phyloP scores from a whole-genome alignment of 1,139 yeast genomes.

The Debaryomyces sp. region DNA sequence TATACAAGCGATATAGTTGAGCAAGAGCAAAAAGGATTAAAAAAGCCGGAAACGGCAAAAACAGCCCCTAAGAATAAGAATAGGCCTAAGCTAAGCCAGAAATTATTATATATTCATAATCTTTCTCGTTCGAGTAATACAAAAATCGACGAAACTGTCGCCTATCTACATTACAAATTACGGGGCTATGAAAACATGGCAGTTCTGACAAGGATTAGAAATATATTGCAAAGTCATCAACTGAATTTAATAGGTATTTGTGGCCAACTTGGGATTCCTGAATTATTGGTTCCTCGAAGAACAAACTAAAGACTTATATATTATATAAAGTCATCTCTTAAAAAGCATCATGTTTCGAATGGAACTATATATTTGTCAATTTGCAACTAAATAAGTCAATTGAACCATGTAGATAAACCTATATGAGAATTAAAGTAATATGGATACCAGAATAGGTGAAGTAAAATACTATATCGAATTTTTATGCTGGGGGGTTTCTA shows the following conservation, averaged over 20 bases:
- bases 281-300: constrained; percentile 8
- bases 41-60: not conserved
- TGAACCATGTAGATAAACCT: not conserved
- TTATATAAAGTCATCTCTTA: not conserved
- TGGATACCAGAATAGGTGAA: not conserved
- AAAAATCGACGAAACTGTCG: constrained; percentile 21
- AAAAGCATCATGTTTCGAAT: not conserved
- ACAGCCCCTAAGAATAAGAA: not conserved
- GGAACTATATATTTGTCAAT: not conserved
- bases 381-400: not conserved
- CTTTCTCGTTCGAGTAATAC: constrained; percentile 20
- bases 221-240: constrained; percentile 8
- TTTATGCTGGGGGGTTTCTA: constrained; percentile 5
- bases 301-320: constrained; percentile 1
- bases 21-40: not conserved
- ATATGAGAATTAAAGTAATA: not conserved
- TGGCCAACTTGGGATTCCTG: constrained; percentile 10
- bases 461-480: not conserved
- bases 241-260: constrained; percentile 5
- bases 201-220: constrained; percentile 10
- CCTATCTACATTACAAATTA: constrained; percentile 24
- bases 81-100: constrained; percentile 10
- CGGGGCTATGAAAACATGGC: constrained; percentile 10
- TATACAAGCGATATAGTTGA: not conserved
- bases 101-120: constrained; percentile 16